Evolutionary conservation across 2,329 filamentous ascomycete species (phyloP), one percentile per base, ranked within the genome.

Genomic region (Fusarium decemcellulare): DNA sequence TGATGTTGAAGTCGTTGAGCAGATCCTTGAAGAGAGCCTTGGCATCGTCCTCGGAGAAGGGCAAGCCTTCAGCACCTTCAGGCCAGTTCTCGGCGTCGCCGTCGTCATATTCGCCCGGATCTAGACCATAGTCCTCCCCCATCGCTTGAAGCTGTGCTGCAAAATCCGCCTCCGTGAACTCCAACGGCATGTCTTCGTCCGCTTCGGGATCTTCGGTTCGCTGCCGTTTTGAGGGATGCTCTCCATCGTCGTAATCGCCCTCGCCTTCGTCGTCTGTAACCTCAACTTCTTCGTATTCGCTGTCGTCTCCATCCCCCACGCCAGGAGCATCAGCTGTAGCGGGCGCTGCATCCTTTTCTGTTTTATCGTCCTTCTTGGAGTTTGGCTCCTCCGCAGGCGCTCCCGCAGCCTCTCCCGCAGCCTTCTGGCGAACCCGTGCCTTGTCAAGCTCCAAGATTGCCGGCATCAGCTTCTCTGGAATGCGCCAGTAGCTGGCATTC

Each of bases 81-180:
- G 92, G 90, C 83, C 89, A 92, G 29, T 86, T 84, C 8, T 87
- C 85, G 71, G 82, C 83, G 66, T 85, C 82, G 6, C 87, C 90
- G 64, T 91, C 90, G 61, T 91, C 92, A 76, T 94, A 94, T 74
- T 94, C 92, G 53, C 90, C 93, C 0, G 90, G 90, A 40, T 94
- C 93, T 32, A 95, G 84, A 1, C 90, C 93, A 72, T 95, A 94
- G n/a, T 93, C 91, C 71, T 92, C 88, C 57, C 92, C 94, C 93
- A 98, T 97, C 29, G 93, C 91, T 56, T 93, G 93, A 12, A 99
- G 85, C 76, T 99, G 96, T 76, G 91, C 95, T 37, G 93, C 95
- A 73, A 99, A 97, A 76, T 99, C 96, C 56, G 95, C 95, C 78
- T 98, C 96, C 59, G 92, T 93, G 74, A 97, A 97, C 74, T 98